Evolutionary conservation across 106 monocot species (phyloP), one percentile per base, ranked within the genome.

Genomic region (Alisma plantagoaquatica): DNA sequence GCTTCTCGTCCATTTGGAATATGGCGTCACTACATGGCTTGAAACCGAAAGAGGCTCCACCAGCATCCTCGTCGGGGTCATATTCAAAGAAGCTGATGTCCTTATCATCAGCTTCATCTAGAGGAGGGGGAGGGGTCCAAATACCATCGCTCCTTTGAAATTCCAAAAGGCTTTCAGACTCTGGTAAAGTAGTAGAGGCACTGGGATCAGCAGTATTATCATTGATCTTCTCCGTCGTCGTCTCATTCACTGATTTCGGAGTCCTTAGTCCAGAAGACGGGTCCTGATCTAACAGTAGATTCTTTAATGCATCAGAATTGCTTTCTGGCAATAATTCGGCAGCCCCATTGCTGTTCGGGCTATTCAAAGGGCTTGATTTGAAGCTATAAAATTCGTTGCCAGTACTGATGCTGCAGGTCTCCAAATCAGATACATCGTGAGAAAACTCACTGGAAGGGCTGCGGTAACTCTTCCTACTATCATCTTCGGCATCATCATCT

Each of bases 61-160:
- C 72, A 45, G 58, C 25, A 41, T 68, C 68, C 38, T 65, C 73
- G 45, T 76, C 73, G 42, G 84, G 70, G 43, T 70, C 68, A 73
- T 62, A 66, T 10, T 51, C 70, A 54, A 72, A 72, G 38, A 67
- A 71, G 3, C 57, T 61, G 59, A 58, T 64, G 42, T 88, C 77
- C 29, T 26, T 26, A 59, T 88, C 83, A 73, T 80, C 74, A 0
- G 63, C 56, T 57, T 68, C 77, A 52, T 78, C 68, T 57, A 80
- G 63, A 8, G 84, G 78, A 17, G 72, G 73, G 1, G 94, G 94
- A 64, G 84, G 94, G 30, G 59, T 68, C 80, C 83, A 84, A 43
- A 83, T 77, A 23, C 24, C 46, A 20, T 27, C 45, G 70, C 78
- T 64, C 23, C 57, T 83, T 43, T 79, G 62, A 65, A 86, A 74